Base-by-base conservation (phyloP, 2,329 filamentous ascomycete genomes). In the Emergomyces orientalis region DNA sequence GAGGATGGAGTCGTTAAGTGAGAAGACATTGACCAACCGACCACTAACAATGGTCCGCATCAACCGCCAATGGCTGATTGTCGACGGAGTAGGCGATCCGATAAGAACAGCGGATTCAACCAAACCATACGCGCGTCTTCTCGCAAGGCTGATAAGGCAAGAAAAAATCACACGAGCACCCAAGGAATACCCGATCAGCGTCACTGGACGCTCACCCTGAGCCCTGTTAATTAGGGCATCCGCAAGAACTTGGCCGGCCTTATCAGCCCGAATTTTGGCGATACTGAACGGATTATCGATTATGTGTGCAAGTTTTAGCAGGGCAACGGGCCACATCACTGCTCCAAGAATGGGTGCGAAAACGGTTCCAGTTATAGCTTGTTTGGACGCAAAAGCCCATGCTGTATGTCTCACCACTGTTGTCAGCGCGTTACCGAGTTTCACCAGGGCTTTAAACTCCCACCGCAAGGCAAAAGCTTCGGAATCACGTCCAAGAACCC, bases 391-490 rank as follows among this genome's bases (percentile, higher is more conserved):
- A 63, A 84, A 81, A 13, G 72, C 69, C 90, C 91, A 97, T n/a
- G 91, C 90, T 52, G 85, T 85, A 71, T 86, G 92, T 66, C 86
- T 89, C 58, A 93, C 82, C 66, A 96, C 84, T 0, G 86, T 88
- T 64, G 89, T 86, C 65, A 97, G 84, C 0, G 90, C 86, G 67
- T 82, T 86, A 0, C 91, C 92, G 2, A 97, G 81, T 65, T 89
- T 91, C 68, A 87, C 80, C 37, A 97, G 78, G 0, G 89, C 83
- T 55, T 91, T 85, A 4, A 89, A 80, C 73, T 97, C 94, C 86
- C 89, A 97, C 59, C 89, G 84, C 30, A 97, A 78, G 1, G 87
- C 88, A 70, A 96, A 97, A 0, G 88, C 84, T 74, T 97, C 93
- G 37, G 85, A 85, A 66, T 88, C 80, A 34, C 82, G 78, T 1